Conservation (phyloP, 371 early-diverging fungal genomes). For the Phascolomyces articulosus region DNA sequence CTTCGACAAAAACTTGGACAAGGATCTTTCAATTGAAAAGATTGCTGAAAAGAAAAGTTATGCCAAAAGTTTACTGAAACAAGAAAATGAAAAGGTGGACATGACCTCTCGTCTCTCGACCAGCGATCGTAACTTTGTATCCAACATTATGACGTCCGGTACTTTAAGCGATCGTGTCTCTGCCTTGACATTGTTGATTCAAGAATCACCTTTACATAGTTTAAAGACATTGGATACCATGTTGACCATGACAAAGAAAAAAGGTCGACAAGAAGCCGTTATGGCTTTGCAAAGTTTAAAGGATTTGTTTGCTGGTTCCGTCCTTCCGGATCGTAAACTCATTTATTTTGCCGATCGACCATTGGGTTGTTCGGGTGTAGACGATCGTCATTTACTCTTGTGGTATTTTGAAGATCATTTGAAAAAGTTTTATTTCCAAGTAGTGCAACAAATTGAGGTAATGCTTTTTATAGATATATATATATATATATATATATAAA, state of each 20-base stretch:
- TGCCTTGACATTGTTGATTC: conserved; percentile 89
- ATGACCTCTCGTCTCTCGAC: conserved; percentile 59
- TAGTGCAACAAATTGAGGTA: conserved; percentile 83
- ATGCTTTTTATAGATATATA: not conserved
- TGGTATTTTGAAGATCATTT: conserved; percentile 95
- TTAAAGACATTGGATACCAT: conserved; percentile 79
- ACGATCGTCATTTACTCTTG: conserved; percentile 72
- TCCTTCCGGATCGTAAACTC: conserved; percentile 87
- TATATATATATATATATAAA: not conserved
- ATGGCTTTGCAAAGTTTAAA: conserved; percentile 88
- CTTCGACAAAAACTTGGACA: conserved; percentile 13
- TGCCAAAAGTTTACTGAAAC: conserved; percentile 68
- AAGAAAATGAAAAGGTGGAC: conserved; percentile 74
- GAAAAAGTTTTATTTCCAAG: conserved; percentile 88
- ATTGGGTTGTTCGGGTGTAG: conserved; percentile 59
- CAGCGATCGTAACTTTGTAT: conserved; percentile 85
- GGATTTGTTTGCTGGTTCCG: conserved; percentile 81
- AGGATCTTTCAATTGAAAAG: conserved; percentile 38
- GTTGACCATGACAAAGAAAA: conserved; percentile 87
- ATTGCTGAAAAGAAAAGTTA: conserved; percentile 50
- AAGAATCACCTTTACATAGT: conserved; percentile 91
- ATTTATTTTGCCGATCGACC: conserved; percentile 90
- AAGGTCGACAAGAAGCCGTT: conserved; percentile 85
- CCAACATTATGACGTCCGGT: conserved; percentile 88
- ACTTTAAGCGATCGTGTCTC: conserved; percentile 92